Evolutionary conservation across 495 filamentous ascomycete genomes (phyloP), one percentile per base, ranked within the genome.

Genomic region (Podospora comata): DNA sequence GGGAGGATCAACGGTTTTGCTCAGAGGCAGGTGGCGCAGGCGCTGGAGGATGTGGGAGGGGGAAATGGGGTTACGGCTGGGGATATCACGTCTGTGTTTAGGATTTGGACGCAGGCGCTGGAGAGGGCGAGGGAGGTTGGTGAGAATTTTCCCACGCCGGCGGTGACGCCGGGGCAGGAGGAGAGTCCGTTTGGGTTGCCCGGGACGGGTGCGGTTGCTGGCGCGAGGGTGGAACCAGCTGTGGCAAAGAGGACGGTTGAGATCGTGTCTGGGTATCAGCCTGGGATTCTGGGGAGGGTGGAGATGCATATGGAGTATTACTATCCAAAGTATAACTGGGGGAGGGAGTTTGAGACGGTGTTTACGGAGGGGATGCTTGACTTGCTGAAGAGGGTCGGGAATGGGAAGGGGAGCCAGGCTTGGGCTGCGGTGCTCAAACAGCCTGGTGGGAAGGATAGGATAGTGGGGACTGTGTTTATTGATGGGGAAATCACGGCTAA

Each of bases 281-380:
- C 74, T 16, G 73, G 71, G n/a, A 72, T 80, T 9, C 70, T 79
- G 15, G 73, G 66, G 57, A 69, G 71, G 32, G 65, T 80, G 1
- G 71, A 76, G 60, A 78, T 79, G 75, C 75, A 78, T 65, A 57
- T 77, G 65, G 66, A 65, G 56, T 75, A 39, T 44, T 79, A 78
- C 65, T 69, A 63, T 44, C 53, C 48, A n/a, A 2, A 48, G 5
- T 13, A 59, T 23, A 68, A 67, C 5, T 79, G 75, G 72, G 77
- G 72, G 16, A 28, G 4, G 5, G 39, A 53, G 16, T 78, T 76
- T 64, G 76, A 80, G 61, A 53, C 72, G 2, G 32, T 13, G 4
- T 53, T 79, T 2, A 67, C 67, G 19, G 16, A 44, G 7, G 39
- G 18, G 2, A 53, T 79, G 18, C 60, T 60, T 20, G 60, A 64